Percentiles rank a stretch among this genome's conserved stretches.
Evolutionary conservation across 1,284 basidiomycete species (phyloP).

Genomic region (Fistulina hepatica): DNA sequence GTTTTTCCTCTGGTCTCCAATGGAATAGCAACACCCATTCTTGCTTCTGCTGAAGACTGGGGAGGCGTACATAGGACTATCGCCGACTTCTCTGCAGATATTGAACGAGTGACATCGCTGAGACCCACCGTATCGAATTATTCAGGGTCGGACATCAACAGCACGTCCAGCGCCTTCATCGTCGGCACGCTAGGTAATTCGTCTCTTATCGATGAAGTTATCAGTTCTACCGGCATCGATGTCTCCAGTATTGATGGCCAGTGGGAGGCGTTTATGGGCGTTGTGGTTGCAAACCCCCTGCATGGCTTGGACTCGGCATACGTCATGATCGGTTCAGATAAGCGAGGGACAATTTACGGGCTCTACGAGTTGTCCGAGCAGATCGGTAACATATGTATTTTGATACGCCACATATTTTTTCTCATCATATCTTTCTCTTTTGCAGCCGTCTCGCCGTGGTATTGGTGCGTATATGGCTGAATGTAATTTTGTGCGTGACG

Average conservation of each 20-base stretch:
- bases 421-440: too few relatives aligned
- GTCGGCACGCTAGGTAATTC: slow-evolving; percentile 60
- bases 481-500: not conserved
- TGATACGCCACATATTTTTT: too few relatives aligned
- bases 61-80: slow-evolving; percentile 55
- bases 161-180: slow-evolving; percentile 38
- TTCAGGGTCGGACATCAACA: slow-evolving; percentile 23
- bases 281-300: slow-evolving; percentile 43
- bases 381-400: too few relatives aligned
- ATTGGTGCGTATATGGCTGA: slow-evolving; percentile 32
- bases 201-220: slow-evolving; percentile 42
- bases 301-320: slow-evolving; percentile 49
- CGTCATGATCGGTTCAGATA: slow-evolving; percentile 57
- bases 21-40: slow-evolving; percentile 40
- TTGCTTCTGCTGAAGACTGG: slow-evolving; percentile 48
- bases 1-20: slow-evolving; percentile 36
- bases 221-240: slow-evolving; percentile 42
- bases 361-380: slow-evolving; percentile 66
- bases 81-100: slow-evolving; percentile 48
- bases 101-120: slow-evolving; percentile 46
- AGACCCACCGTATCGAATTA: slow-evolving; percentile 38
- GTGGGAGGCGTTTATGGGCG: slow-evolving; percentile 53
- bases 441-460: slow-evolving; percentile 59
- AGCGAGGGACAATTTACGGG: slow-evolving; percentile 55
- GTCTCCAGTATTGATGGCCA: slow-evolving; percentile 46